phyloP scores from a whole-genome alignment of 2,329 filamentous ascomycete species.

The Trichoderma harzianum region DNA sequence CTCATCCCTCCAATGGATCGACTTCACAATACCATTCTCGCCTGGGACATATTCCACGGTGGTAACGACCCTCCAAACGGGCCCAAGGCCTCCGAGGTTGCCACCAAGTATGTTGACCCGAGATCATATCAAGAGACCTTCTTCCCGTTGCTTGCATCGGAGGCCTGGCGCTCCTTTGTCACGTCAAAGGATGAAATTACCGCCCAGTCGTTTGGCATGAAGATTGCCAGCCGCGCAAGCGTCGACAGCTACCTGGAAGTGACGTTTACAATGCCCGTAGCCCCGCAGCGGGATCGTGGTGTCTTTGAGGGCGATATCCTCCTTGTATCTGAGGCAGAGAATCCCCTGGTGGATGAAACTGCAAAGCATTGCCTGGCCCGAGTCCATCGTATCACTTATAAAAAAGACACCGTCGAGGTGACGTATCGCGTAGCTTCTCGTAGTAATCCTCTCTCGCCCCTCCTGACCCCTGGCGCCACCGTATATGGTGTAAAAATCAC shows the following conservation, averaged over 20 bases:
- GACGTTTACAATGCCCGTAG: conserved; percentile 72
- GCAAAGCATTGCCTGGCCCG: conserved; percentile 82
- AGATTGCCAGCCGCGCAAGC: conserved; percentile 79
- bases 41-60: conserved; percentile 92
- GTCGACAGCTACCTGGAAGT: conserved; percentile 94
- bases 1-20: conserved; percentile 83
- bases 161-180: conserved; percentile 94
- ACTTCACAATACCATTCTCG: conserved; percentile 80
- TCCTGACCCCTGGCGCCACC: conserved; percentile 65
- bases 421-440: conserved; percentile 76
- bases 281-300: conserved; percentile 66
- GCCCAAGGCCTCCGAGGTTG: conserved; percentile 70
- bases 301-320: conserved; percentile 86
- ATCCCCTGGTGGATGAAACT: conserved; percentile 62
- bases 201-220: conserved; percentile 79
- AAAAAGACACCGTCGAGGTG: conserved; percentile 78
- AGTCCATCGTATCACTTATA: conserved; percentile 74
- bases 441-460: conserved; percentile 58
- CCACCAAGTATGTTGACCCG: conserved; percentile 72
- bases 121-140: conserved; percentile 84
- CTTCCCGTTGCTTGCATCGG: conserved; percentile 81
- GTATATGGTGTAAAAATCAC: conserved; percentile 80
- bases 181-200: conserved; percentile 84
- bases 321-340: conserved; percentile 70
- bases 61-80: conserved; percentile 81